Percentiles rank a stretch among this genome's conserved stretches.
These are phyloP conservation scores for Fusarium sp. DNA, from an alignment of 2,329 filamentous ascomycete genomes.

Conservation along the genomic window DNA sequence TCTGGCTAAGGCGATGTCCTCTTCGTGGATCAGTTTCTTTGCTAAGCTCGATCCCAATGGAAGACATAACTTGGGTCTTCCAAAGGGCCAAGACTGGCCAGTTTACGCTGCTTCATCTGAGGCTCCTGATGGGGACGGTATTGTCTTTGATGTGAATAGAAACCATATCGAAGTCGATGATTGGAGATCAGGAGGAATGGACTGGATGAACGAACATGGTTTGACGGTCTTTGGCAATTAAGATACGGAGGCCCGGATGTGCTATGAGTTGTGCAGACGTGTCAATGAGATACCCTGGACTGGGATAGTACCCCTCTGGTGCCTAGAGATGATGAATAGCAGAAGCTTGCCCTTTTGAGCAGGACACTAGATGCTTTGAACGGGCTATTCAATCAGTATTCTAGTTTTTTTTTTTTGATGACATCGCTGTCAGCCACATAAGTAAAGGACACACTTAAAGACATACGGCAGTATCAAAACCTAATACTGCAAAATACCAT, in stretches of 20 bases:
- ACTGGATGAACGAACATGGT: conserved; percentile 45
- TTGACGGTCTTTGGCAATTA: conserved; percentile 45
- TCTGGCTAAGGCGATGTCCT: conserved; percentile 45
- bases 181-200: conserved; percentile 46
- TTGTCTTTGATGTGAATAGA: conserved; percentile 46
- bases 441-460: too few species aligned
- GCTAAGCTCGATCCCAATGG: conserved; percentile 45
- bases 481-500: neutral
- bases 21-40: conserved; percentile 50
- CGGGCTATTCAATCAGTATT: neutral
- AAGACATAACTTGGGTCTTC: neutral
- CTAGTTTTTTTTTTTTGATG: neutral
- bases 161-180: conserved; percentile 45
- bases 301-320: neutral
- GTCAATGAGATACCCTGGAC: too few species aligned
- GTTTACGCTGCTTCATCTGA: conserved; percentile 28
- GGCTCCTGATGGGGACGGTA: conserved; percentile 38
- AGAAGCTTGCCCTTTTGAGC: fast-evolving
- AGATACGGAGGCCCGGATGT: neutral
- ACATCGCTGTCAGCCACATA: neutral
- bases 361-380: neutral
- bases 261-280: too few species aligned
- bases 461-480: neutral
- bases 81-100: conserved; percentile 42
- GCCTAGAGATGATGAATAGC: neutral